These are phyloP conservation scores for Salix caprea DNA, from an alignment of 345 rosid genomes.

Conservation along the genomic window DNA sequence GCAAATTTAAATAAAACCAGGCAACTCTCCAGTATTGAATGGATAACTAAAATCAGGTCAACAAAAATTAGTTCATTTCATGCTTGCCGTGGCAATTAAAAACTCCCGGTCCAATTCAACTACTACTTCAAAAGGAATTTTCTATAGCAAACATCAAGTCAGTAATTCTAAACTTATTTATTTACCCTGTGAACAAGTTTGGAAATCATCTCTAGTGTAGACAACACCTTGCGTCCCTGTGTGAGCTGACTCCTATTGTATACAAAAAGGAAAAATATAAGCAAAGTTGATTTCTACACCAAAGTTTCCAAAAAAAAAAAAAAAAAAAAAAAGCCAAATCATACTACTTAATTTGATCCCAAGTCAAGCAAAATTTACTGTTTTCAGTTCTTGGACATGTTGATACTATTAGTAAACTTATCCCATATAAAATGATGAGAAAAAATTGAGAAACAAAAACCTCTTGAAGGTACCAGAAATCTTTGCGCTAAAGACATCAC, in stretches of 20 bases:
- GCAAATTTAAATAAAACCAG: background rate
- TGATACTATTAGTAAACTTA: background rate
- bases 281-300: background rate
- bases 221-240: constrained; percentile 83
- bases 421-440: constrained; percentile 6
- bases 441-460: constrained; percentile 34
- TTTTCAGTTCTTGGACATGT: background rate
- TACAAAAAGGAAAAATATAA: constrained; percentile 9
- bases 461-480: constrained; percentile 96
- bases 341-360: background rate
- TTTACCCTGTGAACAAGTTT: constrained; percentile 76
- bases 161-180: background rate
- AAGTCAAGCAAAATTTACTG: background rate
- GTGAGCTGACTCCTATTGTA: constrained; percentile 67
- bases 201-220: constrained; percentile 70
- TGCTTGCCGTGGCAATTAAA: background rate
- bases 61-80: constrained; percentile 3
- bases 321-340: background rate
- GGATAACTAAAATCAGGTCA: background rate
- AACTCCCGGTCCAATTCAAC: background rate
- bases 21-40: background rate
- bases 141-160: background rate
- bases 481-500: constrained; percentile 81
- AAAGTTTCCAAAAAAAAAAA: background rate
- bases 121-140: background rate